Evolutionary conservation across 2,329 filamentous ascomycete species (phyloP).

Genomic region (Microcera coccophila): DNA sequence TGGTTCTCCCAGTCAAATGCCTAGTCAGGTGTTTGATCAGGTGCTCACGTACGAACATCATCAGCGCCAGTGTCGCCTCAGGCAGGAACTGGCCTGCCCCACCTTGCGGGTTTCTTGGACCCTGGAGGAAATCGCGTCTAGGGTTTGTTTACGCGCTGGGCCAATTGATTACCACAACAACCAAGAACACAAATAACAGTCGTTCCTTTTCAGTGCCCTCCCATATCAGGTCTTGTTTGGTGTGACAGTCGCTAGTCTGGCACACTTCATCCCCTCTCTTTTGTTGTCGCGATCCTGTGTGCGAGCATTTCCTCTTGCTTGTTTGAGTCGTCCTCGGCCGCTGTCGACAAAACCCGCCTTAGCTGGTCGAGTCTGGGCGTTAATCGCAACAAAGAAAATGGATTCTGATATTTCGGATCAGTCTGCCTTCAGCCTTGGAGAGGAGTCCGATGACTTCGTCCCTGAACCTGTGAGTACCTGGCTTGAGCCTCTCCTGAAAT

Average conservation of each 20-base stretch:
- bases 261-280: conserved; percentile 18
- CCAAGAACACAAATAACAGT: conserved; percentile 23
- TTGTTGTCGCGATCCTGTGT: conserved; percentile 24
- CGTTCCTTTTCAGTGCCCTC: conserved; percentile 12
- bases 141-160: conserved; percentile 30
- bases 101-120: conserved; percentile 9
- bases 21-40: too few relatives aligned
- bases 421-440: conserved; percentile 37
- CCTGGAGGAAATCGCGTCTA: conserved; percentile 20
- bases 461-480: conserved; percentile 37
- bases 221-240: conserved; percentile 4
- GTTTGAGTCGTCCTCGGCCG: conserved; percentile 13
- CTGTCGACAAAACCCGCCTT: conserved; percentile 16
- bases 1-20: too few relatives aligned
- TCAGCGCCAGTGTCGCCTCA: conserved; percentile 14
- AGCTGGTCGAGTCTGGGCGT: conserved; percentile 15
- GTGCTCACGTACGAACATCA: conserved; percentile 15
- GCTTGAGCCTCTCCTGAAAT: neutral
- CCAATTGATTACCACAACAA: conserved; percentile 27
- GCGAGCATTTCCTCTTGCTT: conserved; percentile 19
- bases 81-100: conserved; percentile 20
- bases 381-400: conserved; percentile 39
- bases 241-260: conserved; percentile 23
- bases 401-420: conserved; percentile 57
- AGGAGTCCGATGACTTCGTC: conserved; percentile 41